Conservation (phyloP, 495 filamentous ascomycete species). For the Alectoria sarmentosa region DNA sequence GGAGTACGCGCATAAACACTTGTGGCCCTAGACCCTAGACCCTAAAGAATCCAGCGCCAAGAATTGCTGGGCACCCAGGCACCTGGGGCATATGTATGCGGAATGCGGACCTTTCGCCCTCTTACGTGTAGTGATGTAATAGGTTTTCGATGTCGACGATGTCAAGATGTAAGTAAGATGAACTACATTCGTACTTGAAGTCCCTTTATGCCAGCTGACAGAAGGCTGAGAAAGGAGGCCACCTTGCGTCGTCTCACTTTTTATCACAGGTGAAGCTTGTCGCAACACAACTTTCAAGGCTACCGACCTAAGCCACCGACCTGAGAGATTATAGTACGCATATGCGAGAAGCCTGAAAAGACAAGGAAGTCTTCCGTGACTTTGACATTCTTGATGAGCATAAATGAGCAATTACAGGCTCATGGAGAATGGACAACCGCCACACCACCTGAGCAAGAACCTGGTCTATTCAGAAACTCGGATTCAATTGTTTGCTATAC, state of each 20-base stretch:
- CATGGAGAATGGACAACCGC: no score
- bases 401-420: no score
- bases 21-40: neutral
- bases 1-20: neutral
- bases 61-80: neutral
- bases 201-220: neutral
- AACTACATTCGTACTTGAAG: neutral
- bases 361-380: no score
- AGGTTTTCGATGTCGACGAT: neutral
- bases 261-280: neutral
- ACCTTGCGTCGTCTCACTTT: neutral
- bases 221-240: neutral
- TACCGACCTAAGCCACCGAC: neutral
- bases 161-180: neutral
- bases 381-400: no score
- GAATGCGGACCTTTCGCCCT: neutral
- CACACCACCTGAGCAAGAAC: no score
- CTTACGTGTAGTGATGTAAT: conserved; percentile 2
- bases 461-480: no score
- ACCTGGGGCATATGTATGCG: no score
- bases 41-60: neutral
- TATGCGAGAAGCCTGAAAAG: neutral
- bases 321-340: neutral
- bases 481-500: no score
- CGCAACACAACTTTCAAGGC: neutral